Conservation (phyloP, 805 yeast species). For the Isabelozyma gotoi region DNA sequence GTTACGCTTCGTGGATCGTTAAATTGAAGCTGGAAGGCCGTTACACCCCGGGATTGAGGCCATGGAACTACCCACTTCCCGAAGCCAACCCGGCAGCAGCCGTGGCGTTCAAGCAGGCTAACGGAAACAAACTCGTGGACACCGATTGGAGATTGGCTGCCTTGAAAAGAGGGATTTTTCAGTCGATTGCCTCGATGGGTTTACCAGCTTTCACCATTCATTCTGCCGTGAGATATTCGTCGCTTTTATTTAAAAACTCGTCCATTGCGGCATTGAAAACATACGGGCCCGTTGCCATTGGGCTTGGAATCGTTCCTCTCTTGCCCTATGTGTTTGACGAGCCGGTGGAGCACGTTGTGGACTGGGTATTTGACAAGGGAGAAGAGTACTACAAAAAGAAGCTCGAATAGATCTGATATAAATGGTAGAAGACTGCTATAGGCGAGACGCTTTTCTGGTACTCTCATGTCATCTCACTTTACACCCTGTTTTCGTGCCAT, state of each 20-base stretch:
- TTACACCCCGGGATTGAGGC: constrained; percentile 57
- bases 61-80: constrained; percentile 61
- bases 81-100: constrained; percentile 39
- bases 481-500: too few species aligned
- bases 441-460: too few species aligned
- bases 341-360: constrained; percentile 74
- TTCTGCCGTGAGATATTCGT: constrained; percentile 69
- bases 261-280: constrained; percentile 48
- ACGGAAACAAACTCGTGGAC: constrained; percentile 31
- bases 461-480: too few species aligned
- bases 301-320: constrained; percentile 73
- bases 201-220: constrained; percentile 86
- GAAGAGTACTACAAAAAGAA: constrained; percentile 24
- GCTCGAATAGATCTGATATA: too few species aligned
- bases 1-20: constrained; percentile 71
- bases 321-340: constrained; percentile 79
- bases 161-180: constrained; percentile 75
- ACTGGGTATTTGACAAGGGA: constrained; percentile 56
- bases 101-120: constrained; percentile 22
- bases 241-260: constrained; percentile 57
- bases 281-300: constrained; percentile 79
- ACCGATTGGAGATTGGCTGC: constrained; percentile 68
- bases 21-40: constrained; percentile 65
- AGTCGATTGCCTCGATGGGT: constrained; percentile 81
- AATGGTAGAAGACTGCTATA: too few species aligned